These are phyloP conservation scores for Sphaerulina vaccinii DNA, from an alignment of 2,329 filamentous ascomycete species.

Conservation along the genomic window DNA sequence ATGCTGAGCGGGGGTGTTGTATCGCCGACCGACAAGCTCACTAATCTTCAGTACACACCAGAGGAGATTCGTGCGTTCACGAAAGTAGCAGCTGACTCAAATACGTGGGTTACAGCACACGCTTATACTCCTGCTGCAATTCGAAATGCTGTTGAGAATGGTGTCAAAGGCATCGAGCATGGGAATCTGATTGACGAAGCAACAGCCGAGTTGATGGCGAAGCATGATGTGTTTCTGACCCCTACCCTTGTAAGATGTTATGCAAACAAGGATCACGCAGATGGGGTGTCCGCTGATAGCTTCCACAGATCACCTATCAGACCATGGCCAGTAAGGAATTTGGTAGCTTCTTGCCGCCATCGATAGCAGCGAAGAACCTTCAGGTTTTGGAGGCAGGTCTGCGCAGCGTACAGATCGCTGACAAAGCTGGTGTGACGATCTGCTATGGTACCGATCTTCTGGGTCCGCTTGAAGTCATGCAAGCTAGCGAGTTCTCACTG, in stretches of 20 bases:
- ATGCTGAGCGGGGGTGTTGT: conserved; percentile 60
- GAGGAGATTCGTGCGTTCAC: conserved; percentile 58
- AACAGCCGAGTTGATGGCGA: conserved; percentile 51
- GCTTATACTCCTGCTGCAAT: conserved; percentile 58
- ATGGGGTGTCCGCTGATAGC: neutral
- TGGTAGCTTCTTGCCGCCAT: conserved; percentile 45
- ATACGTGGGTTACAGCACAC: conserved; percentile 56
- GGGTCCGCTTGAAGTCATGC: conserved; percentile 50
- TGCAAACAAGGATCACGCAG: too few relatives aligned
- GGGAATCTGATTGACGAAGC: conserved; percentile 63
- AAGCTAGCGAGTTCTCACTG: conserved; percentile 52
- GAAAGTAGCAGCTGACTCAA: conserved; percentile 49
- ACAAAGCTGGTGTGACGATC: conserved; percentile 54
- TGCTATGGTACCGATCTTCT: conserved; percentile 58
- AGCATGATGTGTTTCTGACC: conserved; percentile 51
- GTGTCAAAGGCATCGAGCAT: conserved; percentile 58
- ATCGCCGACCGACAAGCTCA: conserved; percentile 55
- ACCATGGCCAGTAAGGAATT: conserved; percentile 50
- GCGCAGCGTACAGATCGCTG: conserved; percentile 49
- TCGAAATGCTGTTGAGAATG: conserved; percentile 55
- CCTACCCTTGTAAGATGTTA: conserved; percentile 48
- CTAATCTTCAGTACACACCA: conserved; percentile 56
- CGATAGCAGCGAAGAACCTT: conserved; percentile 51
- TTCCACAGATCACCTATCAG: conserved; percentile 43
- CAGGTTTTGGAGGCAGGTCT: conserved; percentile 52